phyloP scores from a whole-genome alignment of 148 eudicot species.

The Selenicereus undatus region DNA sequence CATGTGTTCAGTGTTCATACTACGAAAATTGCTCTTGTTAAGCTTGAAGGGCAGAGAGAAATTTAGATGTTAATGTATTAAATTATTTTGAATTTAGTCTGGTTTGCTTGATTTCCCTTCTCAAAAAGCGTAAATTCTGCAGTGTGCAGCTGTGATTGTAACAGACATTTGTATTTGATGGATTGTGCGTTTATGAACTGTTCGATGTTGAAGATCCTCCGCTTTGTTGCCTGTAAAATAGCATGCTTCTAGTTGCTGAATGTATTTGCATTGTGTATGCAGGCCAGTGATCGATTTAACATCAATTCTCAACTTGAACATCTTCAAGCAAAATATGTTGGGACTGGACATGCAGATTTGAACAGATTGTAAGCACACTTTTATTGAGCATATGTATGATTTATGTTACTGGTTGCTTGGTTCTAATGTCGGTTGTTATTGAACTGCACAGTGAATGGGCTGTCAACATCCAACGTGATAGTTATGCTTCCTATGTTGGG shows the following conservation, averaged over 20 bases:
- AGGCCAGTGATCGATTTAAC: conserved; percentile 98
- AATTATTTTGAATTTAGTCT: not conserved
- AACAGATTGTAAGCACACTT: conserved; percentile 65
- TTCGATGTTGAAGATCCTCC: not conserved
- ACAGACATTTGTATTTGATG: not conserved
- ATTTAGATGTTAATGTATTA: not conserved
- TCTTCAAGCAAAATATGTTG: conserved; percentile 95
- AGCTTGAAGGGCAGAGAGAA: not conserved
- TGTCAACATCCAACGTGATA: conserved; percentile 88
- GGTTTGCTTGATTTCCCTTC: not conserved
- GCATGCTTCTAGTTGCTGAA: not conserved
- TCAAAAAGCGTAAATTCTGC: not conserved
- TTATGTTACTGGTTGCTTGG: not conserved
- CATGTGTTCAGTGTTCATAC: too few relatives aligned
- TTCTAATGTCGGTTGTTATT: conserved; percentile 9
- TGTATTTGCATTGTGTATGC: conserved; percentile 14
- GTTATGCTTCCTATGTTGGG: conserved; percentile 92
- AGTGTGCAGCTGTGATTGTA: not conserved
- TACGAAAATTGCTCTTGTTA: not conserved
- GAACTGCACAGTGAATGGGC: conserved; percentile 78
- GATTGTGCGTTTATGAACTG: not conserved
- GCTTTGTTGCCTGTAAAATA: not conserved
- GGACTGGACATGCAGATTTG: conserved; percentile 93
- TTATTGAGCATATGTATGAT: not conserved
- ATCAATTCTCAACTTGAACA: conserved; percentile 98